These are phyloP conservation scores for Sonneratia caseolaris DNA, from an alignment of 345 rosid genomes.

Conservation along the genomic window DNA sequence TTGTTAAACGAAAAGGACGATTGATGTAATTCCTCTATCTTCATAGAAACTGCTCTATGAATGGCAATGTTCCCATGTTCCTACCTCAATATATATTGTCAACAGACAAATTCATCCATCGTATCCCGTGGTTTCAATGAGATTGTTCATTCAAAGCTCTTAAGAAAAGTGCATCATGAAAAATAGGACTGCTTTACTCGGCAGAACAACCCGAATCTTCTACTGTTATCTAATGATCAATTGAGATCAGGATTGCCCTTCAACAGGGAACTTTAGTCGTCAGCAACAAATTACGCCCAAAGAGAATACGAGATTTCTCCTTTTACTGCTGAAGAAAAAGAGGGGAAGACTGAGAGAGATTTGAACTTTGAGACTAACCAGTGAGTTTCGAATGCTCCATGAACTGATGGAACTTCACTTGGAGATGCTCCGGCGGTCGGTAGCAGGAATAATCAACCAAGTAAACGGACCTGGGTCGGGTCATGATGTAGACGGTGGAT, in stretches of 20 bases:
- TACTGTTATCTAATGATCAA: no score
- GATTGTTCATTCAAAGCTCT: background rate
- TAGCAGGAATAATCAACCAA: slow-evolving; percentile 69
- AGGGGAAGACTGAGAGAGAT: background rate
- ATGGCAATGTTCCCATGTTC: background rate
- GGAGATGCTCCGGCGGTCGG: slow-evolving; percentile 51
- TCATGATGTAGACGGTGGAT: slow-evolving; percentile 71
- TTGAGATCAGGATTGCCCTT: no score
- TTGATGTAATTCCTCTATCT: background rate
- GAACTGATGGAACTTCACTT: slow-evolving; percentile 46
- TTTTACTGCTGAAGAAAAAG: background rate
- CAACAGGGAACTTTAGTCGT: background rate
- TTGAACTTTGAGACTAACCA: slow-evolving; percentile 37
- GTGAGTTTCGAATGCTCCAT: slow-evolving; percentile 70
- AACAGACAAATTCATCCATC: background rate
- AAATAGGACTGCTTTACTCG: no score
- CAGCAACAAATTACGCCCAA: no score
- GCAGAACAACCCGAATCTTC: background rate
- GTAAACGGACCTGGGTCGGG: slow-evolving; percentile 71
- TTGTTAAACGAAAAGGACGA: no score
- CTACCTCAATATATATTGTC: background rate
- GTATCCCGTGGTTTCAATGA: background rate
- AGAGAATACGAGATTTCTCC: no score
- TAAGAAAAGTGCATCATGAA: background rate
- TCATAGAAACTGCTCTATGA: background rate